phyloP scores from a whole-genome alignment of 768 basidiomycete genomes.

The Lentinula raphanica region DNA sequence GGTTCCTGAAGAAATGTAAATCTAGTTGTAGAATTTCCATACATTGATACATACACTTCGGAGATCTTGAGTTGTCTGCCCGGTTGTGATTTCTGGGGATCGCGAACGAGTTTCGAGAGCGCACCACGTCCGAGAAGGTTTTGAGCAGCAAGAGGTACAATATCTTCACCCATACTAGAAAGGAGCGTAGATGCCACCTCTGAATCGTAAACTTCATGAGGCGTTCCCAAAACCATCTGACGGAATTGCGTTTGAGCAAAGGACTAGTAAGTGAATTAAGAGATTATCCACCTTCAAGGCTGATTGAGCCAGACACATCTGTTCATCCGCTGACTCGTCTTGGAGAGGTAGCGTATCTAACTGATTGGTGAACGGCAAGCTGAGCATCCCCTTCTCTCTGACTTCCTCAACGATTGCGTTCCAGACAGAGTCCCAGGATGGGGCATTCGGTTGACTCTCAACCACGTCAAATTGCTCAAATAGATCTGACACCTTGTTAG shows the following conservation, averaged over 20 bases:
- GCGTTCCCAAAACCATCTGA: constrained; percentile 76
- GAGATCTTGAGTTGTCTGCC: constrained; percentile 76
- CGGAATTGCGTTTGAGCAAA: background rate
- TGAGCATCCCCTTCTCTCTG: constrained; percentile 63
- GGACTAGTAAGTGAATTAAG: background rate
- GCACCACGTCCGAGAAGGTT: constrained; percentile 61
- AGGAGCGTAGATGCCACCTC: constrained; percentile 56
- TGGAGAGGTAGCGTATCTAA: constrained; percentile 27
- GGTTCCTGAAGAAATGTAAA: constrained; percentile 42
- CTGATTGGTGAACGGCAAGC: constrained; percentile 47
- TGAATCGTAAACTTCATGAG: constrained; percentile 61
- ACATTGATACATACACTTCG: constrained; percentile 42
- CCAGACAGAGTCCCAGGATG: constrained; percentile 74
- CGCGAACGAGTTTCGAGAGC: constrained; percentile 60
- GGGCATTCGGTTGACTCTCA: constrained; percentile 35
- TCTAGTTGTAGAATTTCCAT: background rate
- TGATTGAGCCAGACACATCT: constrained; percentile 54
- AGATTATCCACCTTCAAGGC: constrained; percentile 67
- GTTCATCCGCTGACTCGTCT: constrained; percentile 28
- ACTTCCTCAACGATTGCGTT: constrained; percentile 65
- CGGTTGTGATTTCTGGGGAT: constrained; percentile 57
- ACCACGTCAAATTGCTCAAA: constrained; percentile 43
- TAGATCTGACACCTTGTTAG: constrained; percentile 39
- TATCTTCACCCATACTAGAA: constrained; percentile 47
- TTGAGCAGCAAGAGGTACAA: constrained; percentile 50